A percentile compares a stretch with the other conserved stretches of the same genome.
Evolutionary conservation across 2,329 filamentous ascomycete species (phyloP).

Genomic region (Metarhizium robertsii): DNA sequence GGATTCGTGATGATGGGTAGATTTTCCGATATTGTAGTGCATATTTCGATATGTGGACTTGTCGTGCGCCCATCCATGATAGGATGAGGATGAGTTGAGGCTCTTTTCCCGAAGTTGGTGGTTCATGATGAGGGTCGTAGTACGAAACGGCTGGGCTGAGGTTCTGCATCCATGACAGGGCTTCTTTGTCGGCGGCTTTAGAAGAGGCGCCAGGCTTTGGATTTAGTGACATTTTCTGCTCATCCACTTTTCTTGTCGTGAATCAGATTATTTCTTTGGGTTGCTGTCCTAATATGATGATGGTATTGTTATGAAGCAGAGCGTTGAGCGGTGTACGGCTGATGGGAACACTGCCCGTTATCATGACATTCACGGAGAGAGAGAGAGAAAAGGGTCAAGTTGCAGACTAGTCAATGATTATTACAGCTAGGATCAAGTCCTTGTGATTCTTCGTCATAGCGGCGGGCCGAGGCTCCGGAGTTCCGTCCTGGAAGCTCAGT

Average conservation of each 20-base stretch:
- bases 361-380: too few species aligned
- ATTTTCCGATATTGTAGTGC: constrained; percentile 32
- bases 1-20: constrained; percentile 35
- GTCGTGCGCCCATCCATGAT: constrained; percentile 42
- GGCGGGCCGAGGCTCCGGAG: neutral
- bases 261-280: neutral
- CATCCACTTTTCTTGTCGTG: neutral
- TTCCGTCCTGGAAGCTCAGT: neutral
- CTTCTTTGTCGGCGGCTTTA: constrained; percentile 3
- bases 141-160: constrained; percentile 28
- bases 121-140: constrained; percentile 18
- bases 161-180: constrained; percentile 26
- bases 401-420: too few species aligned
- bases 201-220: neutral
- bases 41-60: constrained; percentile 43
- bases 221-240: constrained; percentile 18
- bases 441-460: too few species aligned
- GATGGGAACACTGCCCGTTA: too few species aligned
- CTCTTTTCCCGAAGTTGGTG: constrained; percentile 7
- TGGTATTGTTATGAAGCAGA: neutral
- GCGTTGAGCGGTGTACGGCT: too few species aligned
- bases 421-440: too few species aligned
- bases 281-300: too few species aligned
- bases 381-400: too few species aligned
- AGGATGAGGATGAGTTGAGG: constrained; percentile 39